Percentiles rank a stretch among this genome's conserved stretches.
Evolutionary conservation across 768 basidiomycete genomes (phyloP).

Genomic region (Leccinum aurantiacum): DNA sequence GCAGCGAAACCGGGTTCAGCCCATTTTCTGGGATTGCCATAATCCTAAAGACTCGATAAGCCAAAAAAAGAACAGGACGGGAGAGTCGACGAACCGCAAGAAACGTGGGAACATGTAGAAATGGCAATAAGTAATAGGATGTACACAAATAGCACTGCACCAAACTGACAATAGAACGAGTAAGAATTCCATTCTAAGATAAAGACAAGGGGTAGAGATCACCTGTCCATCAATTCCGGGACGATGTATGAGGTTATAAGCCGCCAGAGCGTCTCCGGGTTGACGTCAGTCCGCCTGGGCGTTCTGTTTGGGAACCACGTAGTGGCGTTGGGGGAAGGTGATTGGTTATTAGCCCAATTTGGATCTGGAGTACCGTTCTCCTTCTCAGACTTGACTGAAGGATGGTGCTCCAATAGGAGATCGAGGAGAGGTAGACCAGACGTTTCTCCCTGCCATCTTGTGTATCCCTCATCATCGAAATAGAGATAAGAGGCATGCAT

Average conservation of each 20-base stretch:
- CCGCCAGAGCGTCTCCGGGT: constrained; percentile 87
- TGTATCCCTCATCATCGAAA: constrained; percentile 84
- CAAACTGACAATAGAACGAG: constrained; percentile 44
- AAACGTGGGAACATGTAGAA: constrained; percentile 90
- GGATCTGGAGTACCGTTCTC: constrained; percentile 27
- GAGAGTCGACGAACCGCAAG: constrained; percentile 52
- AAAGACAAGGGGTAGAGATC: constrained; percentile 27
- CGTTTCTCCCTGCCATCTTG: constrained; percentile 90
- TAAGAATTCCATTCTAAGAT: constrained; percentile 12
- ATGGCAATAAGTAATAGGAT: constrained; percentile 90
- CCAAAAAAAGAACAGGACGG: constrained; percentile 6
- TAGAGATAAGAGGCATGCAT: constrained; percentile 82
- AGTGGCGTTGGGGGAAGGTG: constrained; percentile 34
- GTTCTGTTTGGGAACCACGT: constrained; percentile 87
- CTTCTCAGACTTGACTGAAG: constrained; percentile 38
- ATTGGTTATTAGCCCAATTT: constrained; percentile 32
- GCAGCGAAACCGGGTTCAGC: constrained; percentile 93
- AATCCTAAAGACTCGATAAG: constrained; percentile 57
- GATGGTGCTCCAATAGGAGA: constrained; percentile 72
- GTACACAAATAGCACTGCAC: constrained; percentile 88
- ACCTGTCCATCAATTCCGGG: constrained; percentile 95
- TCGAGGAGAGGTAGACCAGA: constrained; percentile 90
- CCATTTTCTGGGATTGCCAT: constrained; percentile 94
- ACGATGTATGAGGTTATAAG: constrained; percentile 82
- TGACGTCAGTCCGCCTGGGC: constrained; percentile 70